phyloP scores from a whole-genome alignment of 2,329 filamentous ascomycete species.

The Fusarium neocosmosporiellum region DNA sequence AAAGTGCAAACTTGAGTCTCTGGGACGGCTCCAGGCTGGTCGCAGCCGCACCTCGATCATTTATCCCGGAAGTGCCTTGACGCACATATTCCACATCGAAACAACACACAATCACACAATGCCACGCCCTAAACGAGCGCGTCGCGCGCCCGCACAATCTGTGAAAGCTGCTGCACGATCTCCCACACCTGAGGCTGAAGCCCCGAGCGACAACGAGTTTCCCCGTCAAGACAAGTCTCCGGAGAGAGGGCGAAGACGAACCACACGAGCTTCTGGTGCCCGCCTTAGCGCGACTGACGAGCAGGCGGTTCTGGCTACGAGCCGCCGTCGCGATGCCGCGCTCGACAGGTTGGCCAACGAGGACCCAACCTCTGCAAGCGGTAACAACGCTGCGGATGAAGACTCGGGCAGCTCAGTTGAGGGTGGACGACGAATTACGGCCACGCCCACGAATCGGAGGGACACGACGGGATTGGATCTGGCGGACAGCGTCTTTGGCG shows the following conservation, averaged over 20 bases:
- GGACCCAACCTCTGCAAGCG: slow-evolving; percentile 47
- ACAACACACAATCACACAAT: slow-evolving; percentile 26
- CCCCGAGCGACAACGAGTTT: slow-evolving; percentile 24
- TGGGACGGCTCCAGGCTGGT: slow-evolving; percentile 7
- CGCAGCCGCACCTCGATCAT: neutral
- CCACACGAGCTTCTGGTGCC: slow-evolving; percentile 38
- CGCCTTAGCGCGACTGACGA: slow-evolving; percentile 40
- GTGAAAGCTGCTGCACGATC: slow-evolving; percentile 35
- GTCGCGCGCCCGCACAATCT: slow-evolving; percentile 41
- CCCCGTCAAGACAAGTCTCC: slow-evolving; percentile 26
- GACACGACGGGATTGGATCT: slow-evolving; percentile 62
- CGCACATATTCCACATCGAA: neutral
- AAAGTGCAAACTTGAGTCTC: slow-evolving; percentile 4
- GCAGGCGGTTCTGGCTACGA: slow-evolving; percentile 41
- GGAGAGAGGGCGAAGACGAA: slow-evolving; percentile 40
- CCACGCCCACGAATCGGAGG: slow-evolving; percentile 49
- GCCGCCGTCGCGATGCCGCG: slow-evolving; percentile 50
- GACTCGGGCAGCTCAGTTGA: slow-evolving; percentile 51
- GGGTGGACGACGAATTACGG: slow-evolving; percentile 50
- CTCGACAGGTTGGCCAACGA: slow-evolving; percentile 50
- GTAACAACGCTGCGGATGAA: slow-evolving; percentile 42
- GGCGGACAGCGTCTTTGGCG: slow-evolving; percentile 60
- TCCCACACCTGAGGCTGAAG: slow-evolving; percentile 28
- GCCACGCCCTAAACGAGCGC: slow-evolving; percentile 46
- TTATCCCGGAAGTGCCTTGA: neutral